phyloP scores from a whole-genome alignment of 148 eudicot genomes.

The Talinum fruticosum region DNA sequence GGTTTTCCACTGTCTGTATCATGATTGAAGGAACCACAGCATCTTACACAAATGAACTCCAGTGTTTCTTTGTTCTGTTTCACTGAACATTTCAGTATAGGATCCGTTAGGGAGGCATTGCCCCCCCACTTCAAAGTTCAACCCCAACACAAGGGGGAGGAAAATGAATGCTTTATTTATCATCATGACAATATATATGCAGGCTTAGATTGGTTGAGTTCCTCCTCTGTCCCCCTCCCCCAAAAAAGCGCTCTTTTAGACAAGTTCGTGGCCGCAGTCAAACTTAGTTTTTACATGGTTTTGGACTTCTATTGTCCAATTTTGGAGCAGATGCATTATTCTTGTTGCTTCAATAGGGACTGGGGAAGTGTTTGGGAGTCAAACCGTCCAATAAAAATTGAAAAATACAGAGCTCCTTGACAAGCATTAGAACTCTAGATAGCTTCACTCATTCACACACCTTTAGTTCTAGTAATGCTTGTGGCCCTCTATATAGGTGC shows the following conservation, averaged over 20 bases:
- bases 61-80: neutral
- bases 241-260: neutral
- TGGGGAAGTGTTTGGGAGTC: neutral
- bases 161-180: neutral
- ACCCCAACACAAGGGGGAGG: neutral
- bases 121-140: neutral
- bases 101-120: neutral
- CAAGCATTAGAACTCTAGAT: neutral
- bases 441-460: no score
- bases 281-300: neutral
- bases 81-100: neutral
- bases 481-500: no score
- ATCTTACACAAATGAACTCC: no score
- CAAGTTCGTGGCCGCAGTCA: neutral
- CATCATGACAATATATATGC: no score
- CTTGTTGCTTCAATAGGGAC: neutral
- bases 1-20: no score
- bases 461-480: no score
- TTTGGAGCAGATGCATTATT: neutral
- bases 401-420: no score
- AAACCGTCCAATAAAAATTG: no score
- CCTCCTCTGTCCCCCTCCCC: neutral
- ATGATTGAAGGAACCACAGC: no score
- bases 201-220: neutral
- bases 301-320: neutral